phyloP scores from a whole-genome alignment of 2,329 filamentous ascomycete species.

The Blastomyces silverae region DNA sequence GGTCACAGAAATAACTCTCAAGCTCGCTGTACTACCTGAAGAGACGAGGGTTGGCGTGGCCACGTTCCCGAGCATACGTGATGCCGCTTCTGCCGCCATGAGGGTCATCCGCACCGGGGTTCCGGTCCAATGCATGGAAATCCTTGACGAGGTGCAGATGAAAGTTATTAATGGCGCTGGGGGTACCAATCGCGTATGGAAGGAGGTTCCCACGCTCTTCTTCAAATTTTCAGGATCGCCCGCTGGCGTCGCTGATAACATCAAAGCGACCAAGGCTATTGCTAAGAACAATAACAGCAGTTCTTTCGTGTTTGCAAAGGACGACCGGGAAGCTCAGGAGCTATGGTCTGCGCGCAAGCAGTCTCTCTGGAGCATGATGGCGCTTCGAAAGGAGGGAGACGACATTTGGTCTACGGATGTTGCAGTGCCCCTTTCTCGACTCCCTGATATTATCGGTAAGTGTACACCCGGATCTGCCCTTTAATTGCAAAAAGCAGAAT shows the following conservation, averaged over 20 bases:
- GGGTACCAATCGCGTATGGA: conserved; percentile 47
- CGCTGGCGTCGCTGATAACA: conserved; percentile 70
- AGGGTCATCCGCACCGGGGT: conserved; percentile 58
- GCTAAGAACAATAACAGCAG: conserved; percentile 54
- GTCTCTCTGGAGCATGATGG: conserved; percentile 55
- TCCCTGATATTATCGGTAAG: conserved; percentile 56
- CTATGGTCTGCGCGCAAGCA: conserved; percentile 58
- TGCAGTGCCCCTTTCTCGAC: conserved; percentile 53
- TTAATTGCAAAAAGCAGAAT: not conserved
- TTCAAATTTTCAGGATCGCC: conserved; percentile 66
- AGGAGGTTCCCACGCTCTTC: conserved; percentile 38
- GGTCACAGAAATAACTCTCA: conserved; percentile 63
- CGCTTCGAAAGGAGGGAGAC: conserved; percentile 47
- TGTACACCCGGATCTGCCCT: not conserved
- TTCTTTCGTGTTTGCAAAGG: conserved; percentile 51
- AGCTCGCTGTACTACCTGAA: conserved; percentile 58
- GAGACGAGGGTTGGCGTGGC: conserved; percentile 60
- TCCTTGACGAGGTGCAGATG: conserved; percentile 59
- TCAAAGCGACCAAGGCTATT: conserved; percentile 60
- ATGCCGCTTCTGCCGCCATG: conserved; percentile 58
- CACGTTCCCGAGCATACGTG: conserved; percentile 52
- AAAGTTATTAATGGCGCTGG: conserved; percentile 60
- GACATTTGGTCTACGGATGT: conserved; percentile 59
- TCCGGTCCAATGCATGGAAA: conserved; percentile 60
- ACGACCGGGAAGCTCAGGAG: conserved; percentile 48